Conservation (phyloP, 73 alveolate genomes). For the Uronychia setigera region DNA sequence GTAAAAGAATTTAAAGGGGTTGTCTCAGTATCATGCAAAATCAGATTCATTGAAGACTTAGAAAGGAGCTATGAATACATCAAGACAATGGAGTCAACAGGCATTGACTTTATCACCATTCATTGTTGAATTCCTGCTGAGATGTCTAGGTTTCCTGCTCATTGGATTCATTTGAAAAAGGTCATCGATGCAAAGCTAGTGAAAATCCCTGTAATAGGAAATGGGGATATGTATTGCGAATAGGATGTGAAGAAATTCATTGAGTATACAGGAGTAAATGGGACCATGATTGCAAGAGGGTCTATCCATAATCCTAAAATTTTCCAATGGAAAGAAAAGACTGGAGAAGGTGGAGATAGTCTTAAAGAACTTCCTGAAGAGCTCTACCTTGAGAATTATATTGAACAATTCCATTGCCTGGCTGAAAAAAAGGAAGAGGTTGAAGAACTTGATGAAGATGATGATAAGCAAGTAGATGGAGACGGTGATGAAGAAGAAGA, state of each 20-base stretch:
- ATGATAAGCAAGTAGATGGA: constrained; percentile 4
- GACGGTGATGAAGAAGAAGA: not conserved
- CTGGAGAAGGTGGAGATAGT: not conserved
- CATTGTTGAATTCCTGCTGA: constrained; percentile 68
- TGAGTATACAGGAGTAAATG: constrained; percentile 26
- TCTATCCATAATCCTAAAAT: constrained; percentile 55
- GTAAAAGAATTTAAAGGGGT: constrained; percentile 7
- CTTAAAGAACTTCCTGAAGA: not conserved
- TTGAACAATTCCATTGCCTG: not conserved
- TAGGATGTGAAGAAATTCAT: constrained; percentile 58
- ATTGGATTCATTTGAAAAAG: constrained; percentile 59
- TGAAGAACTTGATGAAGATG: not conserved
- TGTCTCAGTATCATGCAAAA: constrained; percentile 69
- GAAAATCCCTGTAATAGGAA: constrained; percentile 71
- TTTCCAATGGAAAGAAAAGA: constrained; percentile 12
- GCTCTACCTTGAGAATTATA: not conserved
- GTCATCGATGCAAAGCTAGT: constrained; percentile 27
- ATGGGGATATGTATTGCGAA: constrained; percentile 75
- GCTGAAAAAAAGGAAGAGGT: not conserved
- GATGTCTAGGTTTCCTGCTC: constrained; percentile 76
- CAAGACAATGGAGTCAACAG: constrained; percentile 48
- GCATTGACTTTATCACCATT: constrained; percentile 51
- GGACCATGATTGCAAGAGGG: constrained; percentile 57
- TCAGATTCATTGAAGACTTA: constrained; percentile 60
- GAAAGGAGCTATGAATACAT: constrained; percentile 54